Evolutionary conservation across 495 filamentous ascomycete species (phyloP), one percentile per base, ranked within the genome.

Genomic region (Penicillium coprophilum): DNA sequence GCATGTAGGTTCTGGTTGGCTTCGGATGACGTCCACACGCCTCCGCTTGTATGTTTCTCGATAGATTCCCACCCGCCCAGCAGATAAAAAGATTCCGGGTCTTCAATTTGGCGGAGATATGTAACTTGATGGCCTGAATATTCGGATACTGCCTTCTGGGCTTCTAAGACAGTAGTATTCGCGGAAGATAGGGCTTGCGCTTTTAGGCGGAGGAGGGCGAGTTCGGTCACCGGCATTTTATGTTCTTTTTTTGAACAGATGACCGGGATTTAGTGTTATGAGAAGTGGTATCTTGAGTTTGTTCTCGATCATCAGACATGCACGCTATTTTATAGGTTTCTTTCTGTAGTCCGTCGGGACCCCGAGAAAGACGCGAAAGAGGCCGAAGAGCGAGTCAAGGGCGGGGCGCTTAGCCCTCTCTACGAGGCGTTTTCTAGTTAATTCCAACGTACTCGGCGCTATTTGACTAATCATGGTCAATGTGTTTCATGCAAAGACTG

Each of bases 51-150:
- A 55, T 85, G 83, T 19, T 72, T 64, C 2, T 61, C 70, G 10
- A 75, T 66, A 2, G 78, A 80, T 13, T 71, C 69, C 82, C 82
- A 85, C 21, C 73, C 71, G 31, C 80, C 80, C 2, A 78, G 64
- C 15, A 84, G 62, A 50, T 83, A 74, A n/a, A 79, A 56, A 12
- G 66, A 63, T 3, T 63, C 60, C 9, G 75, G 74, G 57, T 83
- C 75, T 50, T 83, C 78, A 44, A 77, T 51, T 44, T 81, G 78
- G 13, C 71, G 66, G 46, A 80, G 71, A 50, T 80, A 47, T 49
- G 60, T 49, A 20, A 55, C 17, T 47, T 71, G 58, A 52, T 71
- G 55, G 8, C 61, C 58, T 11, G 72, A 71, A 41, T 70, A 70
- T 62, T 71, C 72, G 1, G 63, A 60, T 20, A 78, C 71, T 47